Base-by-base conservation (phyloP, 2,329 filamentous ascomycete genomes). In the Paracoccidioides lutzii region DNA sequence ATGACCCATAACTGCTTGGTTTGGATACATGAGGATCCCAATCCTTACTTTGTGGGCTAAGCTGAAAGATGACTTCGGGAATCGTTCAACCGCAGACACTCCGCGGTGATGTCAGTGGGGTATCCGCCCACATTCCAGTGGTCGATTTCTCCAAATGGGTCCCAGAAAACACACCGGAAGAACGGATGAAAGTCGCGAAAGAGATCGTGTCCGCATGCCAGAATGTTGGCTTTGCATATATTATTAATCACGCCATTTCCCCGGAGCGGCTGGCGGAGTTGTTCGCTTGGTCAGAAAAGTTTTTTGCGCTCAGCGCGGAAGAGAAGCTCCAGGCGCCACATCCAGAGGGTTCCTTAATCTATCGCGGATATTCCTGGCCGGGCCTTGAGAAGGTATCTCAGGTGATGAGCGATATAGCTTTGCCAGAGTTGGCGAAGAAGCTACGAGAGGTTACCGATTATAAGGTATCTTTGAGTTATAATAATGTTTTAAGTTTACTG, bases 321-420 rank as follows among this genome's bases (percentile, higher is more conserved):
- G 68, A 74, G 50, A 78, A 78, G 59, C 72, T 75, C 67, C 70
- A 72, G 54, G 76, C 76, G 1, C 75, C 75, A 3, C 76, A 78
- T 64, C 76, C 76, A 3, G 66, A 71, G 8, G 77, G 76, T 7
- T 74, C 73, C 57, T 69, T 66, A 8, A 70, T 78, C 2, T 76
- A 81, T 62, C 71, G 78, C 50, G 78, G 78, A n/a, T 81, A 81
- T 61, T 80, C 76, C 1, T 77, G 76, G 71, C 76, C 76, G 0
- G 78, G 78, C 0, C 60, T 78, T 52, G 78, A 81, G 64, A 79
- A 80, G 60, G 76, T 78, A 4, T 76, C 75, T 9, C 75, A 76
- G 59, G 70, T 71, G 5, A 71, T 75, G 14, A 67, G 65, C 42
- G 72, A 71, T 2, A 68, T 61, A 35, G 66, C 71, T 5, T 71